These are phyloP conservation scores for Syzygium aromaticum DNA, from an alignment of 345 rosid genomes.

Conservation along the genomic window DNA sequence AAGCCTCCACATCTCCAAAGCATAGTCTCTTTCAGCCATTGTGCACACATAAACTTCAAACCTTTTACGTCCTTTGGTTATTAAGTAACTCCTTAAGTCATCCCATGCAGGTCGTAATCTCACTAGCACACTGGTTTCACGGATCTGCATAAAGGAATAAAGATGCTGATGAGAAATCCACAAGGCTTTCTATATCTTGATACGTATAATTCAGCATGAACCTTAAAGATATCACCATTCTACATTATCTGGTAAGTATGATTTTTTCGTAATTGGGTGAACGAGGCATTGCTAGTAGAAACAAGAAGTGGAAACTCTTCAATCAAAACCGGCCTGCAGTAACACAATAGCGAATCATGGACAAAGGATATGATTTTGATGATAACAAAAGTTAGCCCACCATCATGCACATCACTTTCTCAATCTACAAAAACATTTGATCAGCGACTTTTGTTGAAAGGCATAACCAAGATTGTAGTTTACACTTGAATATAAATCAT, in stretches of 20 bases:
- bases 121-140: slow-evolving; percentile 98
- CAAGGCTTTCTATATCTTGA: background rate
- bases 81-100: slow-evolving; percentile 83
- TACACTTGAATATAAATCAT: background rate
- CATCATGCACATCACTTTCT: background rate
- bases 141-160: slow-evolving; percentile 43
- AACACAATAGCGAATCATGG: background rate
- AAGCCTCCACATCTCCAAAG: slow-evolving; percentile 99
- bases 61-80: slow-evolving; percentile 85
- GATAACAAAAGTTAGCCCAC: background rate
- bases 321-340: background rate
- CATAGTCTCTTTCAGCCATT: slow-evolving; percentile 99
- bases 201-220: background rate
- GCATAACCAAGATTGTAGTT: background rate
- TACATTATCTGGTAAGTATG: background rate
- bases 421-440: background rate
- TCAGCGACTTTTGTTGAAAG: background rate
- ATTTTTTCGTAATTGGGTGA: background rate
- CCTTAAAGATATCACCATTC: background rate
- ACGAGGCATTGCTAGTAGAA: background rate
- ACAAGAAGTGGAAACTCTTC: background rate
- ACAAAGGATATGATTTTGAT: background rate
- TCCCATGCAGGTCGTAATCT: slow-evolving; percentile 99
- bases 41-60: slow-evolving; percentile 99
- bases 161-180: background rate